phyloP scores from a whole-genome alignment of 495 filamentous ascomycete genomes.

The Tuber umbilicatum region DNA sequence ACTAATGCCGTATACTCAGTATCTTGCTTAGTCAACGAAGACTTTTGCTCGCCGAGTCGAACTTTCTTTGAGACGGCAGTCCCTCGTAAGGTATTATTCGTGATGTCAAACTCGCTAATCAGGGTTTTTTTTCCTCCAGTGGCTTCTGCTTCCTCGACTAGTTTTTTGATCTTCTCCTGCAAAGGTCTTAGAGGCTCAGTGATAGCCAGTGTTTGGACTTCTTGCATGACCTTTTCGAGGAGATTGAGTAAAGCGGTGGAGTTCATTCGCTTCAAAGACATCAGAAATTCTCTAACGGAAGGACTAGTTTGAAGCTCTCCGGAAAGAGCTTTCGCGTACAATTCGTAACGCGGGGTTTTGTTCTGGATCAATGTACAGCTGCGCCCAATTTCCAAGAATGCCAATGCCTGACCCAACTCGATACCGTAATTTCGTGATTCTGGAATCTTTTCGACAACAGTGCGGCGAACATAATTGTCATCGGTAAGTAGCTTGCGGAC shows the following conservation, averaged over 20 bases:
- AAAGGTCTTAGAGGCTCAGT: slow-evolving; percentile 41
- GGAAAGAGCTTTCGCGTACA: slow-evolving; percentile 54
- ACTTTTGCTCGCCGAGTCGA: slow-evolving; percentile 72
- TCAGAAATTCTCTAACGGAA: slow-evolving; percentile 52
- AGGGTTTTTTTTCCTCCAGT: slow-evolving; percentile 43
- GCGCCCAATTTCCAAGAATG: slow-evolving; percentile 47
- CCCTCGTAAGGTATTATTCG: slow-evolving; percentile 65
- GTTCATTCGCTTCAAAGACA: slow-evolving; percentile 49
- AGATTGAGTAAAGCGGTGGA: slow-evolving; percentile 43
- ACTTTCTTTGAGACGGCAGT: slow-evolving; percentile 85
- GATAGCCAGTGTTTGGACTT: slow-evolving; percentile 43
- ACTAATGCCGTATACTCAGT: slow-evolving; percentile 69
- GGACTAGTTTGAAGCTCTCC: slow-evolving; percentile 52
- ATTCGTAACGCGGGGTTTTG: slow-evolving; percentile 47
- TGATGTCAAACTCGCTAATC: slow-evolving; percentile 64
- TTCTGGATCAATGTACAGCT: slow-evolving; percentile 45
- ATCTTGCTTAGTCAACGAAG: slow-evolving; percentile 66
- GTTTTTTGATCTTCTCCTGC: slow-evolving; percentile 42
- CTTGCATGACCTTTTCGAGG: slow-evolving; percentile 27
- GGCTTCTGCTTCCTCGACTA: slow-evolving; percentile 44
- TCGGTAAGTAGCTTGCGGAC: slow-evolving; percentile 51
- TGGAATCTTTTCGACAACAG: slow-evolving; percentile 41
- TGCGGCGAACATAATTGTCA: slow-evolving; percentile 47
- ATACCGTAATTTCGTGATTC: slow-evolving; percentile 46
- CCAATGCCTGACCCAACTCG: slow-evolving; percentile 48